Percentiles rank a stretch among this genome's conserved stretches.
These are phyloP conservation scores for Exophiala lecanii-corni DNA, from an alignment of 2,329 filamentous ascomycete genomes.

Conservation along the genomic window DNA sequence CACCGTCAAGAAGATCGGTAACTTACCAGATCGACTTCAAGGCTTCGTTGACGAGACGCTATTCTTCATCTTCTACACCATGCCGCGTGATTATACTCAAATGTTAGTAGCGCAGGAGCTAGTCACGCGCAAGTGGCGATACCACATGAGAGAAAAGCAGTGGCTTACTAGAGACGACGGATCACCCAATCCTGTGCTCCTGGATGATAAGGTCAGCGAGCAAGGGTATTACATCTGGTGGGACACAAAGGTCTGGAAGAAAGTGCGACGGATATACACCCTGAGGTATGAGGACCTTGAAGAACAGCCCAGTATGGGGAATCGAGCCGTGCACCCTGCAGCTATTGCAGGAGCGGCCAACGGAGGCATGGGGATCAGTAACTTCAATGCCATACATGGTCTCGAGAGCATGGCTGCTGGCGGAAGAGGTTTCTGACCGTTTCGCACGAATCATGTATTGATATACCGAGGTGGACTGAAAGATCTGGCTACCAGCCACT, in stretches of 20 bases:
- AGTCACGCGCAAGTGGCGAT: conserved; percentile 50
- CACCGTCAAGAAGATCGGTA: conserved; percentile 61
- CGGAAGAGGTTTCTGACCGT: conserved; percentile 20
- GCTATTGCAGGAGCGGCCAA: conserved; percentile 17
- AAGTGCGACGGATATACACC: conserved; percentile 47
- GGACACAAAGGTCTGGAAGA: conserved; percentile 48
- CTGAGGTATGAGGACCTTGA: conserved; percentile 48
- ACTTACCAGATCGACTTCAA: conserved; percentile 53
- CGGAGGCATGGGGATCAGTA: conserved; percentile 18
- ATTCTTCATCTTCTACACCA: conserved; percentile 66
- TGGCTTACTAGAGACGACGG: conserved; percentile 48
- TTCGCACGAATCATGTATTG: background rate
- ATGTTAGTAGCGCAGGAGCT: conserved; percentile 62
- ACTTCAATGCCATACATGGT: conserved; percentile 26
- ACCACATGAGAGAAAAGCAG: conserved; percentile 49
- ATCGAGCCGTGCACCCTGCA: conserved; percentile 16
- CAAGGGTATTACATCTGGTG: conserved; percentile 50
- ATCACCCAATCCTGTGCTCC: conserved; percentile 40
- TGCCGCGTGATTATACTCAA: conserved; percentile 61
- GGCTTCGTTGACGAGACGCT: conserved; percentile 61
- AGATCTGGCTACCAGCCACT: too few relatives aligned
- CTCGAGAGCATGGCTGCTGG: conserved; percentile 25
- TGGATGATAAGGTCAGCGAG: conserved; percentile 45
- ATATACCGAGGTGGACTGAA: too few relatives aligned
- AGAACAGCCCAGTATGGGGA: conserved; percentile 32